phyloP scores from a whole-genome alignment of 208 protist genomes.

The Wallacemonas sp. region DNA sequence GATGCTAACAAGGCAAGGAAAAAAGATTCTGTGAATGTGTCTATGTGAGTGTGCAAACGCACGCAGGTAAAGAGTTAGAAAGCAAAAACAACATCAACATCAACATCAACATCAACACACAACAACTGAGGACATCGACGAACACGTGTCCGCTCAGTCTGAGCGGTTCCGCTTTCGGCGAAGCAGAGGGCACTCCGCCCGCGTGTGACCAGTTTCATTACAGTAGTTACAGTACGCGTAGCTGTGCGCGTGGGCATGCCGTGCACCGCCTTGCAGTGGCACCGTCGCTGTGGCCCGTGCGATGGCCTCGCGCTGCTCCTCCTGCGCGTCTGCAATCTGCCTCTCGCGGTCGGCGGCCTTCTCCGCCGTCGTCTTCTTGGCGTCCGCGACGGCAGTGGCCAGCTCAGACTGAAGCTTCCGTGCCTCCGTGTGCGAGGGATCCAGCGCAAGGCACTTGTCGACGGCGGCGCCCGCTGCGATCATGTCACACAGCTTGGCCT shows the following conservation, averaged over 20 bases:
- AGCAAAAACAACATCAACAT: no score
- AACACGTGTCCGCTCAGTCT: neutral
- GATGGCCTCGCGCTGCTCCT: slow-evolving; percentile 37
- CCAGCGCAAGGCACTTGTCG: slow-evolving; percentile 49
- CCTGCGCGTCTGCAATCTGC: slow-evolving; percentile 36
- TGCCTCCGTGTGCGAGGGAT: slow-evolving; percentile 56
- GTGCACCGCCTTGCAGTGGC: slow-evolving; percentile 12
- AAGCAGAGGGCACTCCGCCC: slow-evolving; percentile 68
- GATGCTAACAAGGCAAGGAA: no score
- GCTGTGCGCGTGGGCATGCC: slow-evolving; percentile 46
- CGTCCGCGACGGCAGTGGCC: slow-evolving; percentile 30
- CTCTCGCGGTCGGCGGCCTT: slow-evolving; percentile 38
- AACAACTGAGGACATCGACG: neutral
- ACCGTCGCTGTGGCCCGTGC: slow-evolving; percentile 4
- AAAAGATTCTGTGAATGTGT: no score
- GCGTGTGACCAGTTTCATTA: slow-evolving; percentile 75
- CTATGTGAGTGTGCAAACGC: no score
- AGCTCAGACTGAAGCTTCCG: slow-evolving; percentile 45
- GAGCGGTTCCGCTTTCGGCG: slow-evolving; percentile 63
- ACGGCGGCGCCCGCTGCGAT: slow-evolving; percentile 54
- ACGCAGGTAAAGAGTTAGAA: no score
- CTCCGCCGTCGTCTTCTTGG: slow-evolving; percentile 50
- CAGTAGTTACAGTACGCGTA: slow-evolving; percentile 86
- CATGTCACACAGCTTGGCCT: slow-evolving; percentile 47
- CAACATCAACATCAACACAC: neutral